Evolutionary conservation across 306 rosid species (phyloP).

Genomic region (Cotoneaster glaucophyllus): DNA sequence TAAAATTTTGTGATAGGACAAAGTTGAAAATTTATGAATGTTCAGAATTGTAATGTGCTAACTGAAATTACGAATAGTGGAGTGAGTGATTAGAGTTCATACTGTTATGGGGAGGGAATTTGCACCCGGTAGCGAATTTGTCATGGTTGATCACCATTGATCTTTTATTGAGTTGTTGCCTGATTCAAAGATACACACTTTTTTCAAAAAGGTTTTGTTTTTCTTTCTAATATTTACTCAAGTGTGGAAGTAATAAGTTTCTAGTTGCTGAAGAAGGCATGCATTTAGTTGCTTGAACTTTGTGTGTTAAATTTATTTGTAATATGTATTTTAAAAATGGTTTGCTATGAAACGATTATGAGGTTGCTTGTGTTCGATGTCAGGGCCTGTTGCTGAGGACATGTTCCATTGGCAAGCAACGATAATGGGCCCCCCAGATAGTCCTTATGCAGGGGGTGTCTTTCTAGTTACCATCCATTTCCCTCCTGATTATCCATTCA

Average conservation of each 20-base stretch:
- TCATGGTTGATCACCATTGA: not conserved
- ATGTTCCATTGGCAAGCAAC: conserved; percentile 95
- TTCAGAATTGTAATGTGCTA: not conserved
- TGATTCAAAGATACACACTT: not conserved
- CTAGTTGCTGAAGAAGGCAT: not conserved
- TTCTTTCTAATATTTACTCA: not conserved
- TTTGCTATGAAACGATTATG: conserved; percentile 4
- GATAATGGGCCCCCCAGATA: conserved; percentile 80
- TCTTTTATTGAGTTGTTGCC: not conserved
- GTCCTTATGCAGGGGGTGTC: conserved; percentile 82
- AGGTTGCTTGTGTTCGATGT: conserved; percentile 6
- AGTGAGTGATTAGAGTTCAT: not conserved
- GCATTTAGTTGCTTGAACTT: not conserved
- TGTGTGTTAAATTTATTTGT: not conserved
- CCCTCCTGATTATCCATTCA: conserved; percentile 87
- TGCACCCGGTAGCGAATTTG: not conserved
- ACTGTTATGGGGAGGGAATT: not conserved
- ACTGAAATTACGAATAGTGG: not conserved
- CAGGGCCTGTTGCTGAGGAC: conserved; percentile 86
- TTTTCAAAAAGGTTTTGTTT: not conserved
- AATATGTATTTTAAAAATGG: not conserved
- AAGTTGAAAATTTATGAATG: too few species aligned
- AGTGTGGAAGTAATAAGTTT: not conserved
- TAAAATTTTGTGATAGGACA: too few species aligned
- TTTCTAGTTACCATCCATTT: conserved; percentile 78